Evolutionary conservation across 2,329 filamentous ascomycete species (phyloP), one percentile per base, ranked within the genome.

Genomic region (Fusarium secorum): DNA sequence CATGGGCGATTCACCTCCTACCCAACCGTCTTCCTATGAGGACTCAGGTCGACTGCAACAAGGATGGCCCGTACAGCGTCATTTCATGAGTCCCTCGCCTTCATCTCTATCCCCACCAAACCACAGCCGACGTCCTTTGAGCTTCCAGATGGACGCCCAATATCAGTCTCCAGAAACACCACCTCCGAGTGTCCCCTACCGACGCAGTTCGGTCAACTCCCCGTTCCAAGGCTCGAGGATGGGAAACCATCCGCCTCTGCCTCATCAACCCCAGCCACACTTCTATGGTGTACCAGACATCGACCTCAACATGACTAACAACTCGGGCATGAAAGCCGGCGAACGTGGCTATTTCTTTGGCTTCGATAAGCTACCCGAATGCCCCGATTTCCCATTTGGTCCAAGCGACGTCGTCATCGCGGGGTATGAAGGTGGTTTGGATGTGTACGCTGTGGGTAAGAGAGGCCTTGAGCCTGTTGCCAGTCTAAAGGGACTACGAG

Each of bases 341-440:
- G 89, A 91, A 39, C 87, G 87, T 46, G 93, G 92, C 11, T 94
- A 92, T 73, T 93, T 91, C 78, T 96, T 93, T 78, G 90, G 91
- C 10, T 94, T 97, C 75, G 95, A 97, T 78, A 89, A 85, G 5
- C 84, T 97, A 45, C 85, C 87, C 4, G 79, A 82, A n/a, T 78
- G 80, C 42, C 74, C 76, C 11, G 79, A 81, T 57, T 78, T 79
- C 57, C 72, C 73, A 20, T 75, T 80, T 60, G 82, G 83, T 36
- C 81, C 82, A 58, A 87, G 92, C 75, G 91, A 91, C 78, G 89
- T 93, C 30, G 83, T 94, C 46, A 80, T 97, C 8, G 88, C 93
- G 13, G 95, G 95, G 3, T 94, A 90, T 72, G 92, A 97, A 78
- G 93, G 93, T 44, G 91, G 91, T 2, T 78, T 98, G 53, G 91